phyloP scores from a whole-genome alignment of 352 stramenopile genomes.

The Phytophthora sojae region DNA sequence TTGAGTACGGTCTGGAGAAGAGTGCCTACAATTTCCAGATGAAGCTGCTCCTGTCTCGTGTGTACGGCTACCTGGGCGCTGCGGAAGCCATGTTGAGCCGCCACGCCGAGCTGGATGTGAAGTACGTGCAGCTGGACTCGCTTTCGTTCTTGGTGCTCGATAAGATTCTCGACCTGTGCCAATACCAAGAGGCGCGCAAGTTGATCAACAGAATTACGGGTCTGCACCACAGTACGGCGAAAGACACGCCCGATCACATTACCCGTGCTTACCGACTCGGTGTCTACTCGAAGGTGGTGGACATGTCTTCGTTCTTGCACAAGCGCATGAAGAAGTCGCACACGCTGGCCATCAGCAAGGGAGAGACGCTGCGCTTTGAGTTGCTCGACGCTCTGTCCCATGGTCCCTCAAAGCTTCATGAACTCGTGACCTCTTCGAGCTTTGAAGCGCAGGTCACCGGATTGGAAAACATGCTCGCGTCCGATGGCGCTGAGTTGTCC shows the following conservation, averaged over 20 bases:
- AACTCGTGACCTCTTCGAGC: slow-evolving; percentile 52
- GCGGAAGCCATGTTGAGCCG: slow-evolving; percentile 67
- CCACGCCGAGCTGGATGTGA: slow-evolving; percentile 83
- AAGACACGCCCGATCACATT: slow-evolving; percentile 87
- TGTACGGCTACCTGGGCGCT: slow-evolving; percentile 82
- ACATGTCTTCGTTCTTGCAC: slow-evolving; percentile 84
- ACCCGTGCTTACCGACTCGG: slow-evolving; percentile 78
- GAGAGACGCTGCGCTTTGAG: slow-evolving; percentile 66
- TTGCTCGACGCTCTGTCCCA: slow-evolving; percentile 57
- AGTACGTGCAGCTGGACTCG: slow-evolving; percentile 89
- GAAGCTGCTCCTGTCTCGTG: slow-evolving; percentile 83
- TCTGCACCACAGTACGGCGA: slow-evolving; percentile 62
- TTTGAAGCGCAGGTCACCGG: slow-evolving; percentile 49
- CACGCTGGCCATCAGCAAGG: slow-evolving; percentile 69
- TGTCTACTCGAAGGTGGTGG: slow-evolving; percentile 85
- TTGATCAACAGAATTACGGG: slow-evolving; percentile 57
- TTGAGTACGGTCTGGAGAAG: slow-evolving; percentile 80
- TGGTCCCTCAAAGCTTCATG: slow-evolving; percentile 54
- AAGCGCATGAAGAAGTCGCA: slow-evolving; percentile 82
- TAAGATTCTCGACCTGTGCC: slow-evolving; percentile 72
- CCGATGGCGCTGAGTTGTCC: slow-evolving; percentile 49
- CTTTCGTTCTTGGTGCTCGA: slow-evolving; percentile 87
- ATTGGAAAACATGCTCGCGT: slow-evolving; percentile 54
- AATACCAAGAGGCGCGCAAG: slow-evolving; percentile 61
- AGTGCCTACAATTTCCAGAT: slow-evolving; percentile 93